Percentiles rank a stretch among this genome's conserved stretches.
phyloP scores from a whole-genome alignment of 2,329 filamentous ascomycete species.

The Colletotrichum destructivum region DNA sequence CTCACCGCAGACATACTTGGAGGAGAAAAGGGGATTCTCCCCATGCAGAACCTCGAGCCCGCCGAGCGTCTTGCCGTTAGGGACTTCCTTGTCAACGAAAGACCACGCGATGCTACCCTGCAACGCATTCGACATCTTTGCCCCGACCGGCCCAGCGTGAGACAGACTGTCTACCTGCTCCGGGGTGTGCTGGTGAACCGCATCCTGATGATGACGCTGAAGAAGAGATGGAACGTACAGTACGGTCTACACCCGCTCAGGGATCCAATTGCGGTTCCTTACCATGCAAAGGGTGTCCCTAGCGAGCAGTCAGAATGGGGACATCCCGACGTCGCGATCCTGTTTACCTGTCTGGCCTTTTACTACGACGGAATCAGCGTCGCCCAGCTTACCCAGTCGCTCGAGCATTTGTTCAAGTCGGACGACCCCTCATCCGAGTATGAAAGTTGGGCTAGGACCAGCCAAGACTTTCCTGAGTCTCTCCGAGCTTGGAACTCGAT shows the following conservation, averaged over 20 bases:
- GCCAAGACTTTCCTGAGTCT: slow-evolving; percentile 58
- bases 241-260: slow-evolving; percentile 72
- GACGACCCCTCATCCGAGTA: slow-evolving; percentile 73
- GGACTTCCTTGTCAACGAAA: slow-evolving; percentile 48
- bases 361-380: slow-evolving; percentile 73
- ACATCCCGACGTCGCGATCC: slow-evolving; percentile 76
- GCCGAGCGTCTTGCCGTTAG: slow-evolving; percentile 48
- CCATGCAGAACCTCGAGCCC: slow-evolving; percentile 49
- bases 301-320: slow-evolving; percentile 75
- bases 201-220: slow-evolving; percentile 71
- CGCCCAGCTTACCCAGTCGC: slow-evolving; percentile 62
- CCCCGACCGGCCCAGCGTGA: slow-evolving; percentile 50
- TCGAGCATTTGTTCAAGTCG: slow-evolving; percentile 67
- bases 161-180: slow-evolving; percentile 65
- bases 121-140: slow-evolving; percentile 49
- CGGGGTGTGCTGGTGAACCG: slow-evolving; percentile 74
- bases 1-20: slow-evolving; percentile 58
- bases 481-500: slow-evolving; percentile 69
- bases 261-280: slow-evolving; percentile 77
- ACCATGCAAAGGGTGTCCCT: slow-evolving; percentile 75
- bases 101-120: slow-evolving; percentile 43
- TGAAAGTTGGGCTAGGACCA: slow-evolving; percentile 61
- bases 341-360: slow-evolving; percentile 76
- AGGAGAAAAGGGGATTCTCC: slow-evolving; percentile 51
- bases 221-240: slow-evolving; percentile 77